Evolutionary conservation across 2,329 filamentous ascomycete species (phyloP).

Genomic region (Alternaria alternata): DNA sequence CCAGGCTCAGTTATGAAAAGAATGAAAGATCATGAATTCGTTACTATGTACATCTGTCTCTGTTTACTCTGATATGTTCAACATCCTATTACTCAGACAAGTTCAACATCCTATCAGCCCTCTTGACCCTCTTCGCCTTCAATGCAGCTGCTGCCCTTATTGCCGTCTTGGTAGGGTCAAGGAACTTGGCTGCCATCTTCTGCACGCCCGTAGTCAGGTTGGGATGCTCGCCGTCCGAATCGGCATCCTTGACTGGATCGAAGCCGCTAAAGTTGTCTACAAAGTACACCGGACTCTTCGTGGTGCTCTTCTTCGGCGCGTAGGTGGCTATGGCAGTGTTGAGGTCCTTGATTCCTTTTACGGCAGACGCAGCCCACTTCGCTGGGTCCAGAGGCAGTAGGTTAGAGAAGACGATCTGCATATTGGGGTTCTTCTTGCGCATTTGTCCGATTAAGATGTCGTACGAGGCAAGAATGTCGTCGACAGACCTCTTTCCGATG

Average conservation of each 20-base stretch:
- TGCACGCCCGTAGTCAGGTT: constrained; percentile 37
- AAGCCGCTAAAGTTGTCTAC: constrained; percentile 44
- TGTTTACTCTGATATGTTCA: neutral
- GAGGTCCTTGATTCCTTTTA: constrained; percentile 28
- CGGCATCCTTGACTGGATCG: constrained; percentile 40
- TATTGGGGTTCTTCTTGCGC: constrained; percentile 51
- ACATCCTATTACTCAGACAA: neutral
- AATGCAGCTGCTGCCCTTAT: constrained; percentile 26
- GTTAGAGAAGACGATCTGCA: constrained; percentile 52
- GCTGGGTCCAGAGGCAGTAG: constrained; percentile 38
- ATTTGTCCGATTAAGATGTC: constrained; percentile 53
- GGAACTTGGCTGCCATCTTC: constrained; percentile 43
- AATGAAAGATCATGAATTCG: constrained; percentile 17
- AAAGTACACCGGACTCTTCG: constrained; percentile 34
- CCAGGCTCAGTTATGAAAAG: neutral
- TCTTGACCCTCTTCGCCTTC: constrained; percentile 13
- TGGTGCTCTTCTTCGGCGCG: constrained; percentile 29
- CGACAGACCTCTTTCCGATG: constrained; percentile 40
- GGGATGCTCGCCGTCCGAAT: constrained; percentile 45
- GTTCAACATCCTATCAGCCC: neutral
- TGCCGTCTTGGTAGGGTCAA: constrained; percentile 25
- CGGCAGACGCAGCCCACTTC: constrained; percentile 29
- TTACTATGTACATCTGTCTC: neutral
- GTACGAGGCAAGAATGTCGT: constrained; percentile 51
- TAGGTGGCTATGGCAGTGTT: constrained; percentile 31